Conservation (phyloP, 768 basidiomycete genomes). For the Serpula lacrymans region DNA sequence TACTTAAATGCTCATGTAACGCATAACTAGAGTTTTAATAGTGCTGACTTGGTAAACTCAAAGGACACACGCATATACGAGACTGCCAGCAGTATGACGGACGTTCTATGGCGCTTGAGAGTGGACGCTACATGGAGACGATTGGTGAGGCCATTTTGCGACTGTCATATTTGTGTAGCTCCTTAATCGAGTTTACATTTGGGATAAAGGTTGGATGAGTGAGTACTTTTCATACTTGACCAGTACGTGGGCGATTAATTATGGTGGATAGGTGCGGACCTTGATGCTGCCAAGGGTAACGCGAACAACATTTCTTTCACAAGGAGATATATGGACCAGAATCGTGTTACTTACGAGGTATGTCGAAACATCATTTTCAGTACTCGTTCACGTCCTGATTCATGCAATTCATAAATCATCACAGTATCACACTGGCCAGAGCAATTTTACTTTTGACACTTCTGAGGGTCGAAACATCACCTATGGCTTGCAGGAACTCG, state of each 20-base stretch:
- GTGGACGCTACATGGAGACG: conserved; percentile 92
- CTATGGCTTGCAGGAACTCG: conserved; percentile 48
- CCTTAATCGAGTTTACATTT: neutral
- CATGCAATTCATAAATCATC: neutral
- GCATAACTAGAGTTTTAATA: no score
- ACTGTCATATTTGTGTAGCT: neutral
- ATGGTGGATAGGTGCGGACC: conserved; percentile 40
- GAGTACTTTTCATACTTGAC: conserved; percentile 11
- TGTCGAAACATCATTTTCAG: conserved; percentile 1
- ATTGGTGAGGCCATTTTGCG: conserved; percentile 48
- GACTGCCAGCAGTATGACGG: conserved; percentile 72
- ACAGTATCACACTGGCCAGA: conserved; percentile 62
- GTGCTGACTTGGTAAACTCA: neutral
- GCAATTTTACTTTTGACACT: conserved; percentile 63
- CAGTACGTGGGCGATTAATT: neutral
- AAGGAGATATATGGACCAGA: conserved; percentile 76
- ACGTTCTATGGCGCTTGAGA: conserved; percentile 76
- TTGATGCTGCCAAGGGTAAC: conserved; percentile 35
- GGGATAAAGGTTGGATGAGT: conserved; percentile 58
- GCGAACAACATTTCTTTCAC: conserved; percentile 56
- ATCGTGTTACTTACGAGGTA: conserved; percentile 73
- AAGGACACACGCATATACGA: conserved; percentile 74
- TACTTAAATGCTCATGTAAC: no score
- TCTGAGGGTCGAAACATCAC: conserved; percentile 49
- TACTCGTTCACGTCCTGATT: neutral